Evolutionary conservation across 495 filamentous ascomycete species (phyloP), one percentile per base, ranked within the genome.

Genomic region (Arthonia radiata): DNA sequence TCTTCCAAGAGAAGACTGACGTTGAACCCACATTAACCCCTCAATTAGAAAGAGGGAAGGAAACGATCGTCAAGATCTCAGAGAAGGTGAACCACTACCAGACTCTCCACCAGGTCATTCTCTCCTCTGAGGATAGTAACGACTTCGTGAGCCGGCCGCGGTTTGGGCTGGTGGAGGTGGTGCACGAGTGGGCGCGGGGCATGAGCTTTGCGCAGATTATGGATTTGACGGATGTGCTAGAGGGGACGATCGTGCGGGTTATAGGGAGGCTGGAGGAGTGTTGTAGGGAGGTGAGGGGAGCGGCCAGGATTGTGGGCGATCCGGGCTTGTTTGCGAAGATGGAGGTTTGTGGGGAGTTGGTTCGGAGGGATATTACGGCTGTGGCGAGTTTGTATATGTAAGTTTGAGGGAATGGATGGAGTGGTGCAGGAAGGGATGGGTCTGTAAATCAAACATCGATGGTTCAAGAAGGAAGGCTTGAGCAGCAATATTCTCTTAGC

Each of bases 131-230:
- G 25, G 81, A 92, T 38, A 67, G 64, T 31, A 90, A 82, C 42
- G 81, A 97, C 45, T 94, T 93, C 38, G 76, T 74, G 24, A 77
- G 64, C 35, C 56, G 68, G 23, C 78, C 80, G 5, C 61, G 81
- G 9, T 97, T 97, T 42, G 83, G 82, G 0, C 60, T 97, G 25
- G 78, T 89, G 39, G 89, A 97, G 47, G 89, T 97, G 0, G 86
- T 97, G 10, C 92, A 94, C 44, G 86, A 97, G 50, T 97, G 86
- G 86, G 89, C 86, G 1, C 61, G 76, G 30, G 86, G 86, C 13
- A 92, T 93, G 80, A 75, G 76, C 17, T 97, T 97, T 60, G 90
- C 81, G 47, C 82, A 89, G 28, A 97, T 97, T 37, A 94, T 82
- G 1, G 79, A 90, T 33, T 53, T 97, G 29, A 97, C 86, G 15